Evolutionary conservation across 495 filamentous ascomycete species (phyloP), one percentile per base, ranked within the genome.

Genomic region (Immersiella caudata): DNA sequence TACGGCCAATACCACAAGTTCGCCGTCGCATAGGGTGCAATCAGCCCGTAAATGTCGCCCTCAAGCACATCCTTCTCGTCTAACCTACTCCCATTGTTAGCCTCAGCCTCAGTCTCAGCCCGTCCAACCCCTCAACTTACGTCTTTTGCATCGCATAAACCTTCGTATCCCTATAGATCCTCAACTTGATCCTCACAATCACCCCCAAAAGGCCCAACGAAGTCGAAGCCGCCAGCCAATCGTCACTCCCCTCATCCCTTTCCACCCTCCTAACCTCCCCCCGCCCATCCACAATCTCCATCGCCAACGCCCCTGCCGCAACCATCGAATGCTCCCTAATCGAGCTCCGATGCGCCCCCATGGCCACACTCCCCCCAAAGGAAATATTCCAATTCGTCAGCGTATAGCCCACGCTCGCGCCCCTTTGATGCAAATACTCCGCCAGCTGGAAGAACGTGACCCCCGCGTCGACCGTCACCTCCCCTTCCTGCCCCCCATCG

Each of bases 1-100:
- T 81, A 82, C 0, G 82, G 82, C 82, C 82, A 84, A 79, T 80
- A 84, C 82, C 82, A 84, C 20, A 84, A 71, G 49, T 84, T 84
- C 4, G 81, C 82, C 0, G 82, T 84, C 11, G 80, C 79, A 66
- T 83, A 84, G 16, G 82, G 82, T 12, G 79, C 76, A 36, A 84
- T 82, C 64, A 84, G 58, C 46, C 77, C 78, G 27, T 82, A 82
- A 20, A 84, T 81, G 62, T 84, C 79, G 0, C 81, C 81, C 46
- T 82, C 73, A 2, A 84, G 69, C 6, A 84, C 79, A 36, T 81
- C 80, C 29, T 76, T 78, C 67, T 84, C 82, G 16, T 76, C 71
- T 21, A 82, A 65, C 49, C 79, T 82, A 25, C n/a, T 11, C 6
- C 3, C 16, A n/a, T 18, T n/a, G n/a, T 67, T 24, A 60, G 40